Evolutionary conservation across 2,329 filamentous ascomycete genomes (phyloP).

Genomic region (Ceratocystis diversiconidia): DNA sequence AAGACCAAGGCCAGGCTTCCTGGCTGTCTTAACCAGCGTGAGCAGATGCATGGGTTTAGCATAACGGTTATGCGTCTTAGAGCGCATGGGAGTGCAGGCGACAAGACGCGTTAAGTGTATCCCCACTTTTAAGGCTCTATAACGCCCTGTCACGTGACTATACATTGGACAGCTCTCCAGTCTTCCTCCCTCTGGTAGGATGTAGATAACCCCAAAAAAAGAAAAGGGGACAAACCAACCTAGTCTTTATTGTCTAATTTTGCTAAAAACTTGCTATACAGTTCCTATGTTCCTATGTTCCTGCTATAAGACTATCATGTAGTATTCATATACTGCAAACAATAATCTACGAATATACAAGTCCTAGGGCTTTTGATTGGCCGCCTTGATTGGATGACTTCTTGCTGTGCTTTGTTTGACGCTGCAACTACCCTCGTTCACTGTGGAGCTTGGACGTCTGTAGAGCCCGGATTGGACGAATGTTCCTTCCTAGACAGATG

Average conservation of each 20-base stretch:
- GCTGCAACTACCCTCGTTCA: background rate
- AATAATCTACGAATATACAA: background rate
- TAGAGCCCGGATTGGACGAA: background rate
- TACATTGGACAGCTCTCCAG: background rate
- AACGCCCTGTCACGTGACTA: background rate
- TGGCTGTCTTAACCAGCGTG: too few relatives aligned
- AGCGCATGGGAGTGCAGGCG: background rate
- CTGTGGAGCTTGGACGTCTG: background rate
- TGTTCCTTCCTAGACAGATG: background rate
- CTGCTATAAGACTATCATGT: too few relatives aligned
- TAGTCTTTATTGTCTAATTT: too few relatives aligned
- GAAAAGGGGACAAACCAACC: too few relatives aligned
- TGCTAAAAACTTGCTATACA: too few relatives aligned
- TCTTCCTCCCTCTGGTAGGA: background rate
- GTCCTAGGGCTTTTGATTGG: background rate
- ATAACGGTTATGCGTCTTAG: too few relatives aligned
- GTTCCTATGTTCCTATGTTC: too few relatives aligned
- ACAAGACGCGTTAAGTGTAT: background rate
- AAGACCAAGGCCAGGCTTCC: too few relatives aligned
- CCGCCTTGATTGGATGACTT: background rate
- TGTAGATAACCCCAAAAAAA: too few relatives aligned
- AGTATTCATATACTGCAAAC: too few relatives aligned
- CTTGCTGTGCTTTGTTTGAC: background rate
- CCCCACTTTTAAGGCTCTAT: background rate
- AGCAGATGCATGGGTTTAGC: too few relatives aligned